Conservation (phyloP, 2,329 filamentous ascomycete genomes). For the Metarhizium anisopliae region DNA sequence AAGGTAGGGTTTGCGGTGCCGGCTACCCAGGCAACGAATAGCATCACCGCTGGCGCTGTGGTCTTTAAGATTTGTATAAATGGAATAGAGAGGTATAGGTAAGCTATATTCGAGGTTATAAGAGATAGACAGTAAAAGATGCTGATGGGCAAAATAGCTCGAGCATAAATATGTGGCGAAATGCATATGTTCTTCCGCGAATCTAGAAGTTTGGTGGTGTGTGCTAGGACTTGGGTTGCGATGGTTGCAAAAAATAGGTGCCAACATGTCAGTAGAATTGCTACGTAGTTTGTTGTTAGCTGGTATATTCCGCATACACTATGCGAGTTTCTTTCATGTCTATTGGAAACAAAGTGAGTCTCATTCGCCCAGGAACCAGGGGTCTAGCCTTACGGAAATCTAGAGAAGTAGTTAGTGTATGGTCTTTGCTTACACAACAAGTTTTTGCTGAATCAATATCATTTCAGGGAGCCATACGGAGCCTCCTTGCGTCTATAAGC, state of each 20-base stretch:
- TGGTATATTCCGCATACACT: not conserved
- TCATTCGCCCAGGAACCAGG: too few species aligned
- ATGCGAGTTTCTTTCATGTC: not conserved
- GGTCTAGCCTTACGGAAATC: constrained; percentile 1
- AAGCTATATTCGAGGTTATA: constrained; percentile 58
- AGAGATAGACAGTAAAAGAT: constrained; percentile 57
- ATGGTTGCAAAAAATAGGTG: constrained; percentile 57
- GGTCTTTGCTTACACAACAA: not conserved
- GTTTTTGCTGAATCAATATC: not conserved
- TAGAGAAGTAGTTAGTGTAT: not conserved
- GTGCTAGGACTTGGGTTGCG: constrained; percentile 57
- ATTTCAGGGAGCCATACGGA: constrained; percentile 7
- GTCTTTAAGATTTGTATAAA: constrained; percentile 68
- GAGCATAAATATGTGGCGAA: constrained; percentile 49
- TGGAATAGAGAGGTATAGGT: constrained; percentile 57
- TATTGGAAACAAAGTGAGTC: too few species aligned
- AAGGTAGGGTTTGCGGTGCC: constrained; percentile 38
- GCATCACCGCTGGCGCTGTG: constrained; percentile 56
- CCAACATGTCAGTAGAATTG: constrained; percentile 57
- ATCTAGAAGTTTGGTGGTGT: constrained; percentile 54
- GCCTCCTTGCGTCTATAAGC: constrained; percentile 50
- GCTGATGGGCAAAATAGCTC: constrained; percentile 57
- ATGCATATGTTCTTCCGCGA: constrained; percentile 53
- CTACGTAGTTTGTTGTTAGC: constrained; percentile 16
- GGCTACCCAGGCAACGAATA: constrained; percentile 54